Conservation (phyloP, 768 basidiomycete species). For the Galerina sulciceps region DNA sequence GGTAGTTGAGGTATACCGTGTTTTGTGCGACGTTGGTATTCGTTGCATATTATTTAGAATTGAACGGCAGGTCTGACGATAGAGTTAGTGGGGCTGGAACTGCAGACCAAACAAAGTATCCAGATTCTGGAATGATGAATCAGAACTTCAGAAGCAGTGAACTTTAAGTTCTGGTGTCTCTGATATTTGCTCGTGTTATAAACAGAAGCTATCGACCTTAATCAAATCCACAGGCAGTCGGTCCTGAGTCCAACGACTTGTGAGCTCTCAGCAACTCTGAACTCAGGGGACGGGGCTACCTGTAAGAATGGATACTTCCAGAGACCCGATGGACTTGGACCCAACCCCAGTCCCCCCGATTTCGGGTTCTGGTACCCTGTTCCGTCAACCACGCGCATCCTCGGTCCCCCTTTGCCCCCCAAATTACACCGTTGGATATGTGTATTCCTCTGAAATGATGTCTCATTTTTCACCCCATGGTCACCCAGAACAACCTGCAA, state of each 20-base stretch:
- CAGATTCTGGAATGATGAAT: no score
- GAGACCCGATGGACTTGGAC: constrained; percentile 24
- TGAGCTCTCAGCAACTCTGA: neutral
- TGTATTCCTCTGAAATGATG: constrained; percentile 89
- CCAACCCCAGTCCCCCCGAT: neutral
- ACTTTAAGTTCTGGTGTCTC: no score
- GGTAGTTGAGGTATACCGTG: no score
- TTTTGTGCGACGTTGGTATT: no score
- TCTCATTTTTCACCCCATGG: constrained; percentile 69
- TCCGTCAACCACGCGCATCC: constrained; percentile 39
- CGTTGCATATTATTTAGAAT: no score
- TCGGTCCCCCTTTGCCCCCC: constrained; percentile 45
- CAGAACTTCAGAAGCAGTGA: no score
- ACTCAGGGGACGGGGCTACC: neutral
- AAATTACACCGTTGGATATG: constrained; percentile 72
- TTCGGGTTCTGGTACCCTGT: neutral
- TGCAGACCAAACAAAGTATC: no score
- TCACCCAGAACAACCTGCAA: constrained; percentile 77
- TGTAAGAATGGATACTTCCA: neutral
- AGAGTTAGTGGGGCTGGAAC: no score
- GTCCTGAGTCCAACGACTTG: no score
- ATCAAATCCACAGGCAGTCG: no score
- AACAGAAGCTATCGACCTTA: neutral
- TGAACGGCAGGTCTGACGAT: no score
- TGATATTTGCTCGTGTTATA: constrained; percentile 1